Base-by-base conservation (phyloP, 148 eudicot species). In the Vaccinium darrowii region DNA sequence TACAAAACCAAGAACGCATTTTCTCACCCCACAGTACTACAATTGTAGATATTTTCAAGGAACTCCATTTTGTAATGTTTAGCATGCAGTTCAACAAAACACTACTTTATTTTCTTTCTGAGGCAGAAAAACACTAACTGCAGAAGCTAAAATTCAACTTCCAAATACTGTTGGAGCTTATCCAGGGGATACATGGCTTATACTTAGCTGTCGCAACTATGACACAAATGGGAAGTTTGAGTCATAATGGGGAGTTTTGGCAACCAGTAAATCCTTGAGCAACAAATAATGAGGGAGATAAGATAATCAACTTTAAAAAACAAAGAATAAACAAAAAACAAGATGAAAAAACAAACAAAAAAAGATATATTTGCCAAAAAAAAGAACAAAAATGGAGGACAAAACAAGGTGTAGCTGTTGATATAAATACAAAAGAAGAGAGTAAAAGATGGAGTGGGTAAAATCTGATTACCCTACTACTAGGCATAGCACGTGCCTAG, bases 1-100 rank as follows among this genome's bases (percentile, higher is more conserved):
- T 95, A 87, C 30, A 86, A 84, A 12, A 86, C 82, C 65, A 83
- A 30, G 27, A 62, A 4, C 15, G 72, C 39, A 83, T 54, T 56
- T 74, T 81, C 21, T 52, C 83, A 85, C n/a, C 56, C 74, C 73
- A 71, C 58, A 73, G n/a, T 63, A 74, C 49, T 16, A 60, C 57
- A 80, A 77, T n/a, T 13, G 13, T 52, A 23, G 21, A 14, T 21
- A 7, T 7, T 39, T 78, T 39, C 33, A 15, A 15, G 25, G 47
- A 9, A 27, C 15, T 67, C 62, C 77, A 82, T 19, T 52, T 50
- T 6, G 23, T 50, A 67, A 52, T 30, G 51, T 69, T 25, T 7
- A 71, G 65, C 12, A 54, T 54, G 36, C 18, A 3, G 15, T 67
- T 52, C 25, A 16, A 54, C n/a, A 57, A 76, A 76, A 49, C 79